Base-by-base conservation (phyloP, 495 filamentous ascomycete species). In the Tuber umbilicatum region DNA sequence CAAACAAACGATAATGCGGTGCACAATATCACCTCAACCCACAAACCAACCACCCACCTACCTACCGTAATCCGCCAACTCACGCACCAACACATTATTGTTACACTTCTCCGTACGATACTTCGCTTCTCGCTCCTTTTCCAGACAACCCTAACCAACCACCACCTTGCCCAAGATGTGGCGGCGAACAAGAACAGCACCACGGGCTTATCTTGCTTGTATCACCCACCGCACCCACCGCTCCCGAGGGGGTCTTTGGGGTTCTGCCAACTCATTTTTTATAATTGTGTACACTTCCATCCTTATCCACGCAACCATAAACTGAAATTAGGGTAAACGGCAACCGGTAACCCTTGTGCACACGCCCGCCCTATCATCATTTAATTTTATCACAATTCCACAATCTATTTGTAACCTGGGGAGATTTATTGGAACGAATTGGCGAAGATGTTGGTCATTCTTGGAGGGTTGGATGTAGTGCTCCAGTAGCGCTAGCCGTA, bases 371-470 rank as follows among this genome's bases (percentile, higher is more conserved):
- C n/a, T 64, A 31, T 64, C 55, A 64, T 55, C 12, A 55, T 64
- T 64, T n/a, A n/a, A n/a, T n/a, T n/a, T n/a, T 64, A 64, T 64
- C 55, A 64, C n/a, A 64, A 64, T 64, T 31, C n/a, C 10, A 64
- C 9, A 31, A 31, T 31, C 55, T 31, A 64, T 64, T 64, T 31
- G n/a, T 64, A 64, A 64, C 12, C 4, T 31, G 12, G 55, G 31
- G 55, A 31, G n/a, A 31, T 31, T 31, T 16, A 64, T 16, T 17
- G 55, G 27, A 6, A 31, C 27, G 55, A n/a, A 12, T 10, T 64
- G 55, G 55, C 10, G 55, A 64, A 31, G 27, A 2, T 27, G 55
- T 31, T 64, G 55, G 27, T 55, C 50, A 55, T 55, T n/a, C 23
- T 27, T 55, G 50, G 50, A 27, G 23, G 50, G 50, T n/a, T 27